These are phyloP conservation scores for Penicillium ucsense DNA, from an alignment of 495 filamentous ascomycete species.

Conservation along the genomic window DNA sequence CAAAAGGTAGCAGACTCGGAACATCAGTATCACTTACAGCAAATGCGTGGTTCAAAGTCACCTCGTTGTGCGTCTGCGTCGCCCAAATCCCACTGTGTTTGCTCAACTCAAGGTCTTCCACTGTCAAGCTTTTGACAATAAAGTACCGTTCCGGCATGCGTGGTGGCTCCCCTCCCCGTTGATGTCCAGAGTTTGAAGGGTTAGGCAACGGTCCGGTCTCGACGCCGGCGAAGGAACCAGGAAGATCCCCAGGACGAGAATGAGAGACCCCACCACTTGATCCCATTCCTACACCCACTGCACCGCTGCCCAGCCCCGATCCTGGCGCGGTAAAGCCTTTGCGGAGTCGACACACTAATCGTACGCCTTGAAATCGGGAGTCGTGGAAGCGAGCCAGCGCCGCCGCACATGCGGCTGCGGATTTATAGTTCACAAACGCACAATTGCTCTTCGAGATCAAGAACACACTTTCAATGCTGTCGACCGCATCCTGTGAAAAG, in stretches of 20 bases:
- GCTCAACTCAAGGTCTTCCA: slow-evolving; percentile 92
- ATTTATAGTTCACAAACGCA: slow-evolving; percentile 93
- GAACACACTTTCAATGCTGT: slow-evolving; percentile 81
- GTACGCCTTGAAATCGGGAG: slow-evolving; percentile 76
- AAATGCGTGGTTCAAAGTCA: slow-evolving; percentile 71
- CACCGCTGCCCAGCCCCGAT: slow-evolving; percentile 15
- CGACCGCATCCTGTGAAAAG: slow-evolving; percentile 70
- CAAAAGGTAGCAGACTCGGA: neutral
- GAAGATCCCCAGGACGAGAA: slow-evolving; percentile 2
- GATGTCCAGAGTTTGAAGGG: neutral
- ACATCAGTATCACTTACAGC: slow-evolving; percentile 44
- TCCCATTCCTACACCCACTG: neutral
- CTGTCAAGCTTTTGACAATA: slow-evolving; percentile 86
- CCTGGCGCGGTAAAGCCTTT: slow-evolving; percentile 39
- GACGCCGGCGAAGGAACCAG: slow-evolving; percentile 12
- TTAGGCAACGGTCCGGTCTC: slow-evolving; percentile 8
- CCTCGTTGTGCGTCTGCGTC: slow-evolving; percentile 90
- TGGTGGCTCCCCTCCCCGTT: slow-evolving; percentile 1
- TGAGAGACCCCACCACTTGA: neutral
- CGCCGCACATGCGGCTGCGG: slow-evolving; percentile 62
- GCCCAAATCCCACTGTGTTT: slow-evolving; percentile 84
- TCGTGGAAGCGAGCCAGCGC: slow-evolving; percentile 85
- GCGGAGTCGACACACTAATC: slow-evolving; percentile 84
- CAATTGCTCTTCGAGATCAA: slow-evolving; percentile 97
- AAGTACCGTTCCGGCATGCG: slow-evolving; percentile 65